Base-by-base conservation (phyloP, 345 rosid genomes). In the Passiflora organensis region DNA sequence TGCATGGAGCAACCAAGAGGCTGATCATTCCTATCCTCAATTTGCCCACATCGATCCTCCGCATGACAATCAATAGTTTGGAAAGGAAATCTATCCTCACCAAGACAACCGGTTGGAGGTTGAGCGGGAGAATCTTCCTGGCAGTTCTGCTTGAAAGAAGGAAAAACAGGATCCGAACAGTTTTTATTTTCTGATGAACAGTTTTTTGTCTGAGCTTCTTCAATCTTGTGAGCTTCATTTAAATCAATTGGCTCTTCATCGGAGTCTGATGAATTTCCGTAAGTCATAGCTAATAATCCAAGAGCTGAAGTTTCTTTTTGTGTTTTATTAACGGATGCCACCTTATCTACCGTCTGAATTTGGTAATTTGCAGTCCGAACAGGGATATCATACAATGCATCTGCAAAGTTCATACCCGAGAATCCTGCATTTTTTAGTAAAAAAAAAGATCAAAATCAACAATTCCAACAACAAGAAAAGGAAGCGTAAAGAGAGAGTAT, bases 261-360 rank as follows among this genome's bases (percentile, higher is more conserved):
- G 6, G 97, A 89, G 59, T 89, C 99, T 0, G 99, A 89, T 43
- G 95, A 89, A 63, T 84, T 76, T 67, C 89, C 99, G 72, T 93
- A 93, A 38, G 76, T 73, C 64, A 75, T 72, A 76, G 89, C 99
- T 52, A 93, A 76, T 17, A 93, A 64, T 43, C 83, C 83, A 58
- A 93, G 97, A 25, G 95, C 91, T 59, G 84, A 85, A 51, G 59
- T 43, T n/a, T 73, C 73, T 38, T 55, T 58, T 38, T 53, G 41
- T 32, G 43, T 63, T 43, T 51, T 65, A 52, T 80, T 32, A 51
- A 51, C 57, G 24, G 82, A 65, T 64, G 53, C 51, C 45, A 58
- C 50, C 67, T 53, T 75, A 77, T 63, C 65, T 24, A 49, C 57
- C 9, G 25, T 59, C 62, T 60, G 78, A 51, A 50, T 52, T 53